Evolutionary conservation across 1,284 basidiomycete genomes (phyloP).

Genomic region (Rhodotorula sp.): DNA sequence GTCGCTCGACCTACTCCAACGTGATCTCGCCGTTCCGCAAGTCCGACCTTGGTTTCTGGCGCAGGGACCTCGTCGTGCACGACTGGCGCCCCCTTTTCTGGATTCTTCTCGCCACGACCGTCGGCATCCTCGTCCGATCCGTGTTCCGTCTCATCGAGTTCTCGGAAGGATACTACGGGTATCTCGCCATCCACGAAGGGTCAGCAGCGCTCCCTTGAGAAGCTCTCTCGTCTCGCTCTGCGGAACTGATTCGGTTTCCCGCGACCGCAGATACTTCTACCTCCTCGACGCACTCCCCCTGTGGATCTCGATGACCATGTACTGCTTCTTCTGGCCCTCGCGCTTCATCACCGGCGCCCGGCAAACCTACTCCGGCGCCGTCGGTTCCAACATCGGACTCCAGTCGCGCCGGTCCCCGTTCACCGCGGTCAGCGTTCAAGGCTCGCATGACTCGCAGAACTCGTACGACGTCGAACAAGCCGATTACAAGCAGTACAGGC

Average conservation of each 20-base stretch:
- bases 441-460: background rate
- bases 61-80: background rate
- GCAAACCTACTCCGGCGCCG: background rate
- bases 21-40: background rate
- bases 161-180: conserved; percentile 21
- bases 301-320: conserved; percentile 24
- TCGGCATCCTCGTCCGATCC: conserved; percentile 31
- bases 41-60: conserved; percentile 1
- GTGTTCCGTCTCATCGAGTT: conserved; percentile 42
- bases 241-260: background rate
- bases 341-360: conserved; percentile 20
- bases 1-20: conserved; percentile 12
- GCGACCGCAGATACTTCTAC: conserved; percentile 28
- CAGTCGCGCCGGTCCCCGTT: background rate
- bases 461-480: background rate
- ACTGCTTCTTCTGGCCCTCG: conserved; percentile 19
- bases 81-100: conserved; percentile 29
- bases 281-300: conserved; percentile 41
- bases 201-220: background rate
- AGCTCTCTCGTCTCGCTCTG: too few relatives aligned
- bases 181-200: conserved; percentile 35
- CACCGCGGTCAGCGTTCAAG: background rate
- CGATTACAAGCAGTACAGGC: background rate
- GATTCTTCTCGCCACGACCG: conserved; percentile 17
- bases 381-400: background rate